Evolutionary conservation across 352 stramenopile species (phyloP).

Genomic region (Phytophthora syringae): DNA sequence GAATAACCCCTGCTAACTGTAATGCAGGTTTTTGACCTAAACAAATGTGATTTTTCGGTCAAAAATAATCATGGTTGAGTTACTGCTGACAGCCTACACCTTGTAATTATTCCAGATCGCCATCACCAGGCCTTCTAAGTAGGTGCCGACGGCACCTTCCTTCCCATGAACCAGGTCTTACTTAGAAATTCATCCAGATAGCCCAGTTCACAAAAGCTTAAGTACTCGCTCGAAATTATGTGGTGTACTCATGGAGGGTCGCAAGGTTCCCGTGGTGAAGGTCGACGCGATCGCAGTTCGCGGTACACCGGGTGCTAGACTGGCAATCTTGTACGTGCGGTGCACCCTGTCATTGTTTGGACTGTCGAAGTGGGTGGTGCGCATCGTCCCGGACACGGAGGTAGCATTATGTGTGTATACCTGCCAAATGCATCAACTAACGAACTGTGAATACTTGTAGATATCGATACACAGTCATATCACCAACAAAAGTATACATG

Average conservation of each 20-base stretch:
- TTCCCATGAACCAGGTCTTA: no score
- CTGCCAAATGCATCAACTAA: background rate
- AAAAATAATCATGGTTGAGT: no score
- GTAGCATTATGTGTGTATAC: background rate
- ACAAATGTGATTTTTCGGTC: no score
- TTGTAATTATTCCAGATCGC: no score
- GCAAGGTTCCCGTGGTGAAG: background rate
- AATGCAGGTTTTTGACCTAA: no score
- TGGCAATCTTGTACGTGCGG: background rate
- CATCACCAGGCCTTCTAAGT: no score
- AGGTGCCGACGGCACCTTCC: no score
- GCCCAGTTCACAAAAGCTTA: background rate
- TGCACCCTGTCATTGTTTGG: background rate
- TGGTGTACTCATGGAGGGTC: background rate
- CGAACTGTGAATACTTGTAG: background rate
- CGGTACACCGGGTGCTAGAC: background rate
- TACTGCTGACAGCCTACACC: no score
- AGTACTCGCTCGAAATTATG: background rate
- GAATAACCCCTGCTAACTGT: no score
- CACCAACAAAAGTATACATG: slow-evolving; percentile 4
- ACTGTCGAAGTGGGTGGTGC: background rate
- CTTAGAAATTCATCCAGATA: no score
- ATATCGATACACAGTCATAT: background rate
- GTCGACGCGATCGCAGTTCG: background rate
- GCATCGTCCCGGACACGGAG: background rate